These are phyloP conservation scores for Ambrosiella xylebori DNA, from an alignment of 2,329 filamentous ascomycete genomes.

Conservation along the genomic window DNA sequence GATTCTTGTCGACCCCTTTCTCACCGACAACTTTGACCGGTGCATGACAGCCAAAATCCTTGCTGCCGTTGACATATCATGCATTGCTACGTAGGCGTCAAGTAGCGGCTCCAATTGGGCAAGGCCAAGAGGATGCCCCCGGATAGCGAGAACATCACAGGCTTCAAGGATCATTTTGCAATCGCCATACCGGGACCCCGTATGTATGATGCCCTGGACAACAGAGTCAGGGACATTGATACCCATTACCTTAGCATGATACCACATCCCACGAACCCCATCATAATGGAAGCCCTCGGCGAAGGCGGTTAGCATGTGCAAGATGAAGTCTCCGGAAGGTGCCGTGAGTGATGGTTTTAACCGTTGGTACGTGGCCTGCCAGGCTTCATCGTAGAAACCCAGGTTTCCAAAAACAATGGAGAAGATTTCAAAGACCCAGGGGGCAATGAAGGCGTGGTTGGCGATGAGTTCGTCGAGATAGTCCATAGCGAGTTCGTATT, in stretches of 20 bases:
- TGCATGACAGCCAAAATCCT: conserved; percentile 58
- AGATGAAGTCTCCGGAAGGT: conserved; percentile 41
- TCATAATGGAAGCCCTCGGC: conserved; percentile 45
- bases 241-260: conserved; percentile 26
- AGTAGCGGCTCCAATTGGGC: conserved; percentile 70
- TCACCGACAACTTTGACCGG: conserved; percentile 21
- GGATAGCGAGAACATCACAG: conserved; percentile 44
- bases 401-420: conserved; percentile 55
- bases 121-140: conserved; percentile 37
- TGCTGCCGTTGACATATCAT: conserved; percentile 49
- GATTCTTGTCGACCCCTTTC: conserved; percentile 42
- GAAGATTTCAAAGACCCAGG: conserved; percentile 67
- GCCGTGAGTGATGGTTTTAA: conserved; percentile 18
- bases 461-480: conserved; percentile 50
- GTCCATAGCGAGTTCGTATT: conserved; percentile 64
- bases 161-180: conserved; percentile 51
- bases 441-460: conserved; percentile 35
- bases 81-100: conserved; percentile 44
- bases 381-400: conserved; percentile 61
- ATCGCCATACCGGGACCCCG: conserved; percentile 54
- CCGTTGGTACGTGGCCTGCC: conserved; percentile 47
- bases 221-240: conserved; percentile 38
- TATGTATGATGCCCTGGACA: conserved; percentile 50
- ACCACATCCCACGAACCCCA: conserved; percentile 56
- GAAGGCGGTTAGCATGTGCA: conserved; percentile 59